phyloP scores from a whole-genome alignment of 768 basidiomycete species.

The Chalciporus sphaerocephalus region DNA sequence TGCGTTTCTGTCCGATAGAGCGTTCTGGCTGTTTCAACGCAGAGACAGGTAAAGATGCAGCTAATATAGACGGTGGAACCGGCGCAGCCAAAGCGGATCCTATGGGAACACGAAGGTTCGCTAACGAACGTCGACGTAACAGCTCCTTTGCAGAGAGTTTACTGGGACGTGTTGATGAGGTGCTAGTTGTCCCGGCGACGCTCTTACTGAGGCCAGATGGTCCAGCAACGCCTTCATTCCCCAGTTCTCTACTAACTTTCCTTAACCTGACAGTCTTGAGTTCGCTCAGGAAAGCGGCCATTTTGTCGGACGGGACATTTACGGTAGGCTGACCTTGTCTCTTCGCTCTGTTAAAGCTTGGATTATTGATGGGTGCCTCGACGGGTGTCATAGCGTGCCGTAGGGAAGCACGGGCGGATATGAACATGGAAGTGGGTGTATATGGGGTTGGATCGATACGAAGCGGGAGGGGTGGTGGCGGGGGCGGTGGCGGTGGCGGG shows the following conservation, averaged over 20 bases:
- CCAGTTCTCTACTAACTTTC: conserved; percentile 40
- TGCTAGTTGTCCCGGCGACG: conserved; percentile 12
- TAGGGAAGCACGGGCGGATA: conserved; percentile 60
- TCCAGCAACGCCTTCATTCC: conserved; percentile 20
- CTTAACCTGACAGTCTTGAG: conserved; percentile 71
- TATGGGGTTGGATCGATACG: conserved; percentile 30
- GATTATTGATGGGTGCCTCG: conserved; percentile 64
- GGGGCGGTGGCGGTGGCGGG: conserved; percentile 37
- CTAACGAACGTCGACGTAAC: conserved; percentile 25
- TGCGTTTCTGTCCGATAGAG: conserved; percentile 31
- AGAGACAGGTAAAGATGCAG: neutral
- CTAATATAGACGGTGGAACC: conserved; percentile 7
- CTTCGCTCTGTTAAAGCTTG: conserved; percentile 29
- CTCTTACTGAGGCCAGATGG: conserved; percentile 31
- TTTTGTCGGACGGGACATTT: conserved; percentile 74
- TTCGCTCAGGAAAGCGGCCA: conserved; percentile 77
- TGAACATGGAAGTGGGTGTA: conserved; percentile 41
- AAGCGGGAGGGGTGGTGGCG: conserved; percentile 28
- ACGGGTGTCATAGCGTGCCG: conserved; percentile 49
- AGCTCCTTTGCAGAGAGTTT: conserved; percentile 20
- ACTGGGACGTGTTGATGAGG: neutral
- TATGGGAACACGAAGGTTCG: conserved; percentile 24
- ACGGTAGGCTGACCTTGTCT: conserved; percentile 62
- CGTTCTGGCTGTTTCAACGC: conserved; percentile 7
- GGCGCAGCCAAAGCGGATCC: conserved; percentile 22